Base-by-base conservation (phyloP, 177 flowering plant genomes). In the Vitis hybrid region DNA sequence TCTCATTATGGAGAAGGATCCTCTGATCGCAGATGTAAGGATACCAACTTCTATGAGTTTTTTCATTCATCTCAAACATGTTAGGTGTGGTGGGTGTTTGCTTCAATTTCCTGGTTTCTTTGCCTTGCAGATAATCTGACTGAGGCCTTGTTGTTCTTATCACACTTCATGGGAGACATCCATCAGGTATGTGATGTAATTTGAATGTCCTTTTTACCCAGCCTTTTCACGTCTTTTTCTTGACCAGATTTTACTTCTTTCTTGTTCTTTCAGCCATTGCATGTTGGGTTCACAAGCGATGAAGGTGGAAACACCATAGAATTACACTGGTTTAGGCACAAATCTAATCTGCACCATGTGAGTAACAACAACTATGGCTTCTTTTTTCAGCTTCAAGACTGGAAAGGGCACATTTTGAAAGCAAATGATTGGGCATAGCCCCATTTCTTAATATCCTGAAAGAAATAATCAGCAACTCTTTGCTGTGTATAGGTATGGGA, bases 81-180 rank as follows among this genome's bases (percentile, higher is more conserved):
- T 1, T 50, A 1, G 13, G 11, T 51, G 19, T 3, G 7, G 48
- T 64, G 32, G 52, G 13, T 52, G 11, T 40, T 32, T 24, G 54
- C 11, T 64, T 58, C 62, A 35, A 35, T 21, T 2, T 67, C 2
- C 58, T 14, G 18, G 11, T 21, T 59, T 54, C 13, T 48, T 35
- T 30, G 2, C 56, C 51, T 60, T 74, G 71, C 86, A 95, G 99
- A 93, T 84, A 95, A 93, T 62, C 64, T 91, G 91, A 95, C 97
- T 3, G 97, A 93, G 76, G 97, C 99, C 65, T 78, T 93, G 75
- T 49, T 95, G 51, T 93, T 93, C 76, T 72, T 93, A 70, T 87
- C 99, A 49, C 97, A 96, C 75, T 93, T 92, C 82, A 86, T 96
- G 97, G 98, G 98, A 66, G 99, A 93, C 72, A 79, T 93, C 48